Conservation (phyloP, 1,139 yeast species). For the Suhomyces panamericanus region DNA sequence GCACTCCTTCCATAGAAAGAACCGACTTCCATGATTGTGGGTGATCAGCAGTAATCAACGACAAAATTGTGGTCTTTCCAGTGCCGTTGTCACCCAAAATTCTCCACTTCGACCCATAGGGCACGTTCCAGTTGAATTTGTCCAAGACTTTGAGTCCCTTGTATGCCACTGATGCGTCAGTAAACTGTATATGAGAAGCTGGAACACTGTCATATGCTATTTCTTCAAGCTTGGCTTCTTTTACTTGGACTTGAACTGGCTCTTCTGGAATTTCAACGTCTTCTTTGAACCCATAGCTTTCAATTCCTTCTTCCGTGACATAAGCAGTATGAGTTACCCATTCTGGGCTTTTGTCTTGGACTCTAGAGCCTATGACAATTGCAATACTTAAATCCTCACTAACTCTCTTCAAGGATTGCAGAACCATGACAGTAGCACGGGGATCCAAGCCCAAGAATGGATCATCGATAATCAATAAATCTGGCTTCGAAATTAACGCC, state of each 20-base stretch:
- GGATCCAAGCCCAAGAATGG: constrained; percentile 93
- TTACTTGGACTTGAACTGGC: constrained; percentile 7
- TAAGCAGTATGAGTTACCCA: constrained; percentile 78
- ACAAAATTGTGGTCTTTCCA: constrained; percentile 85
- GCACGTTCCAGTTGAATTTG: constrained; percentile 65
- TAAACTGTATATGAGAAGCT: constrained; percentile 53
- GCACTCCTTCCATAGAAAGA: constrained; percentile 61
- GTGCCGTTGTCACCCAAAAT: constrained; percentile 87
- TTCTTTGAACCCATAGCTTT: constrained; percentile 44
- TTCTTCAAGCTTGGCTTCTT: constrained; percentile 6
- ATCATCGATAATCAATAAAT: constrained; percentile 74
- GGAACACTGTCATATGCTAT: not conserved
- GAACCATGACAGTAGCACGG: constrained; percentile 58
- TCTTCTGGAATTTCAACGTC: constrained; percentile 17
- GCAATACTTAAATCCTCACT: constrained; percentile 29
- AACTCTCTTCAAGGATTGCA: constrained; percentile 37
- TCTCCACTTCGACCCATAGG: constrained; percentile 82
- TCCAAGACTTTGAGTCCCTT: constrained; percentile 59
- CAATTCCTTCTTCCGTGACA: constrained; percentile 55
- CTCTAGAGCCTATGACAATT: constrained; percentile 70
- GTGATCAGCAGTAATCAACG: constrained; percentile 89
- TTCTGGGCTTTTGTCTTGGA: constrained; percentile 70
- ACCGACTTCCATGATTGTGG: constrained; percentile 92
- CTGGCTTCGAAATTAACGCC: constrained; percentile 65
- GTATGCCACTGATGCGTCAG: constrained; percentile 65